phyloP scores from a whole-genome alignment of 768 basidiomycete genomes.

The Omphalotus guepiniiformis region DNA sequence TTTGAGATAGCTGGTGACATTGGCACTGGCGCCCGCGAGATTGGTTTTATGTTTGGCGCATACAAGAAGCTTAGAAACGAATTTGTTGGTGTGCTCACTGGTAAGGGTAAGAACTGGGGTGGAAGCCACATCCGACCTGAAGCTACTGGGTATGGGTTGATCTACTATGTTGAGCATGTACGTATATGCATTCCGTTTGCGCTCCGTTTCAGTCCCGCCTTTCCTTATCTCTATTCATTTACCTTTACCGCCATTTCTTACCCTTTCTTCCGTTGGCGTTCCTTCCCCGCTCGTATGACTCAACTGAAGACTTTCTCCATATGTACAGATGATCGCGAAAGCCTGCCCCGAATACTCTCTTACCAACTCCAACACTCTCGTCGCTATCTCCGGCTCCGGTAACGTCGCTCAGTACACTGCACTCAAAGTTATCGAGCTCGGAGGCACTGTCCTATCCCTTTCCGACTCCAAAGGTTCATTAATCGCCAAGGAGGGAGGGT shows the following conservation, averaged over 20 bases:
- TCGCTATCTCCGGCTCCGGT: conserved; percentile 61
- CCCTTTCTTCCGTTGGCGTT: background rate
- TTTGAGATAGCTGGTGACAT: conserved; percentile 53
- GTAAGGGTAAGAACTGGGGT: conserved; percentile 67
- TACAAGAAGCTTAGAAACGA: conserved; percentile 75
- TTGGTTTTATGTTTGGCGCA: conserved; percentile 73
- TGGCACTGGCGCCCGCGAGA: conserved; percentile 71
- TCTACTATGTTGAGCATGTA: conserved; percentile 75
- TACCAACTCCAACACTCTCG: conserved; percentile 39
- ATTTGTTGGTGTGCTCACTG: conserved; percentile 67
- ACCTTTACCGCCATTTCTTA: background rate
- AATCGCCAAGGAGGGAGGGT: conserved; percentile 50
- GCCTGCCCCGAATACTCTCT: conserved; percentile 55
- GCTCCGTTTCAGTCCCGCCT: background rate
- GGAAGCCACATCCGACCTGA: conserved; percentile 73
- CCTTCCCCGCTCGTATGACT: background rate
- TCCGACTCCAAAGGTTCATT: conserved; percentile 74
- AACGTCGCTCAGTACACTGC: conserved; percentile 78
- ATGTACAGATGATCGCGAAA: conserved; percentile 48
- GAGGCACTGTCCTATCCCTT: conserved; percentile 64
- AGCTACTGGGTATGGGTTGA: conserved; percentile 69
- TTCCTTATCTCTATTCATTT: background rate
- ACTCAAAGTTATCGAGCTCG: conserved; percentile 73
- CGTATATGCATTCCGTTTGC: conserved; percentile 17
- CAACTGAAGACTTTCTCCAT: conserved; percentile 1